These are phyloP conservation scores for Bauhinia variegata DNA, from an alignment of 306 rosid genomes.

Conservation along the genomic window DNA sequence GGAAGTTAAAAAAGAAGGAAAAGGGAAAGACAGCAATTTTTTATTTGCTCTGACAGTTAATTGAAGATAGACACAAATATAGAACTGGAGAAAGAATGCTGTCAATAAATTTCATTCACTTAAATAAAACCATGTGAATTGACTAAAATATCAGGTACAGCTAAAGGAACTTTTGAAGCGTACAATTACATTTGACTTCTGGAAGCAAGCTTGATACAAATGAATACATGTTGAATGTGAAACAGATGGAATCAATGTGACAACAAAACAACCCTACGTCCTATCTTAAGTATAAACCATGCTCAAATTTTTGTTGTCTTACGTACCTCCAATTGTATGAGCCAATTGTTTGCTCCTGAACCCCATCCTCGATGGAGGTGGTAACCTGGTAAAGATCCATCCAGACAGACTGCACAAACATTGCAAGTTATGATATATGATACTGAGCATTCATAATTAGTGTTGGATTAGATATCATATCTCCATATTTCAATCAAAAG, in stretches of 20 bases:
- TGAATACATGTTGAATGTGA: too few species aligned
- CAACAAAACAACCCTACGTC: not conserved
- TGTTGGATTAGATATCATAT: too few species aligned
- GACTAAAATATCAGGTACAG: too few species aligned
- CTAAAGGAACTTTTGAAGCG: too few species aligned
- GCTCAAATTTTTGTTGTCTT: not conserved
- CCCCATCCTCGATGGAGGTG: constrained; percentile 58
- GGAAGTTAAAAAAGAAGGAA: not conserved
- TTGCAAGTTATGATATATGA: constrained; percentile 30
- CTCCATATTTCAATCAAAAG: constrained; percentile 27
- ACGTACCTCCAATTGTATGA: constrained; percentile 48
- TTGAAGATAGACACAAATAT: too few species aligned
- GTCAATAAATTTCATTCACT: too few species aligned
- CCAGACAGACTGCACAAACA: constrained; percentile 48
- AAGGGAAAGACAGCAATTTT: not conserved
- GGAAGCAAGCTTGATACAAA: not conserved
- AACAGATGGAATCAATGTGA: not conserved
- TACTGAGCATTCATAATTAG: not conserved
- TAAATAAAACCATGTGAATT: too few species aligned
- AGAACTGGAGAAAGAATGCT: too few species aligned
- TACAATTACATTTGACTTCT: not conserved
- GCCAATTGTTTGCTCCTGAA: constrained; percentile 59
- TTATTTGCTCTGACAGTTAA: not conserved
- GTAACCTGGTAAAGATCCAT: constrained; percentile 56
- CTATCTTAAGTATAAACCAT: constrained; percentile 11